Evolutionary conservation across 2,329 filamentous ascomycete genomes (phyloP).

Genomic region (Cladosporium sp.): DNA sequence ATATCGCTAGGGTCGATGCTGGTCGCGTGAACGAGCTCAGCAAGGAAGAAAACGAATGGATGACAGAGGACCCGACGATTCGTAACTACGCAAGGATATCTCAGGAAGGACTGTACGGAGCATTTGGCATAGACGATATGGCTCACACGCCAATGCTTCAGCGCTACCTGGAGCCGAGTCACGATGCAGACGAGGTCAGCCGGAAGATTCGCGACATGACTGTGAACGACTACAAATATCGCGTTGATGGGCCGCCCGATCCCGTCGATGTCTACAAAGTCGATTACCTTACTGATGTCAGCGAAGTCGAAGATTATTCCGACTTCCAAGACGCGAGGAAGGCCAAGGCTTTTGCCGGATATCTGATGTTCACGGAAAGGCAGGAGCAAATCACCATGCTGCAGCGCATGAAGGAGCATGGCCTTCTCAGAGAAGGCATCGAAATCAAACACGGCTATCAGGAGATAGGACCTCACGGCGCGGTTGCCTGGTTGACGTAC

Average conservation of each 20-base stretch:
- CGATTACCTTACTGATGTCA: not conserved
- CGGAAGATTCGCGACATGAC: not conserved
- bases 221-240: not conserved
- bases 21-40: not conserved
- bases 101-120: not conserved
- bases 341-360: constrained; percentile 13
- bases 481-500: constrained; percentile 7
- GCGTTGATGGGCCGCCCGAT: not conserved
- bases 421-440: constrained; percentile 4
- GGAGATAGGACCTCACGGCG: constrained; percentile 5
- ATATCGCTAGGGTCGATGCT: not conserved
- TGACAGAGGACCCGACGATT: constrained; percentile 17
- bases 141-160: not conserved
- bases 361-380: not conserved
- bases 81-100: constrained; percentile 13
- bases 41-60: constrained; percentile 4
- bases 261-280: not conserved
- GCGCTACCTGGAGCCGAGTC: constrained; percentile 1
- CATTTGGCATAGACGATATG: not conserved
- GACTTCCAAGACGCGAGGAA: constrained; percentile 10
- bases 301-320: constrained; percentile 4
- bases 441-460: constrained; percentile 12
- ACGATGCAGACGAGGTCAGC: constrained; percentile 1
- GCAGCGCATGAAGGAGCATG: not conserved
- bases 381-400: not conserved